Base-by-base conservation (phyloP, 371 early-diverging fungal genomes). In the Mucor velutinosus region DNA sequence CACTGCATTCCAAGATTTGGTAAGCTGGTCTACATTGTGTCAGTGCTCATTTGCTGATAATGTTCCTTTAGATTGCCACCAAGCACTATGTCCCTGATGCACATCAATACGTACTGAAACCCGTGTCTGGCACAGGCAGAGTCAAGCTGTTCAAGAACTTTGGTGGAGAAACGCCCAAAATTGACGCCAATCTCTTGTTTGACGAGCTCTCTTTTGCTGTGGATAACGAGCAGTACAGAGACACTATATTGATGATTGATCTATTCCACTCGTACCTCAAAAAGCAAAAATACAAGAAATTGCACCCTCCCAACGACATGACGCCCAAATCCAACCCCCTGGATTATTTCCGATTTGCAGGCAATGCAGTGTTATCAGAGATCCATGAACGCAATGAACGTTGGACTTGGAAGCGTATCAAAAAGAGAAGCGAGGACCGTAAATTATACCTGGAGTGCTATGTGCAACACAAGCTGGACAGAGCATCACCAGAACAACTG, bases 101-200 rank as follows among this genome's bases (percentile, higher is more conserved):
- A 43, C 92, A 92, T 64, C 94, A 94, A 64, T 96, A 94, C 63
- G 89, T 99, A 12, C 76, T 99, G 32, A 93, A 92, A 69, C 99
- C 99, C 1, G 97, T 99, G 0, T 93, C 94, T n/a, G 99, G 97
- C 4, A 85, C 86, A 33, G 99, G 97, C 32, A 87, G 90, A 73
- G 93, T 82, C 27, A 86, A 87, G 23, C 71, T 94, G 65, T 89
- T 87, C 76, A 93, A 93, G 67, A 75, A 85, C 10, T 89, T 87
- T 51, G 84, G 87, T 23, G 76, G 79, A n/a, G 84, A 83, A 17
- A 80, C 82, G 2, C 86, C 93, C 4, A 93, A 92, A 69, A 82
- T 85, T 3, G 88, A 85, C 49, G 89, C 89, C 5, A 83, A 86
- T 29, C 80, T 94, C 47, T 71, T 90, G 67, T 97, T 98, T 82